Conservation (phyloP, 176 grass and related monocot genomes). For the Carex myosuroides region DNA sequence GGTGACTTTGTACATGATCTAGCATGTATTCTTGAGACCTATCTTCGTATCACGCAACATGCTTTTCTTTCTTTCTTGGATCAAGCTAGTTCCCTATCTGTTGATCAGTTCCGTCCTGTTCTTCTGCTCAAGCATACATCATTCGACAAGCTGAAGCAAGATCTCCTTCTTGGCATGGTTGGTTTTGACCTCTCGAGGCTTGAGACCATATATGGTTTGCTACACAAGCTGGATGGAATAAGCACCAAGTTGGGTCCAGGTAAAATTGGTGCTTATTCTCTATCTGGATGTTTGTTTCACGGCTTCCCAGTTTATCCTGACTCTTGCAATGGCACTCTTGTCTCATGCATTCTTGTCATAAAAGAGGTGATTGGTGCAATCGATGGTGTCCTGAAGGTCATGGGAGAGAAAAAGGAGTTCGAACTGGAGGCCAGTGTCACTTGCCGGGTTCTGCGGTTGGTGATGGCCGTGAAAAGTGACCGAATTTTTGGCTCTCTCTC, state of each 20-base stretch:
- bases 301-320: constrained; percentile 63
- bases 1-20: constrained; percentile 40
- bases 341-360: constrained; percentile 83
- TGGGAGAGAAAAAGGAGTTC: constrained; percentile 22
- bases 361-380: constrained; percentile 53
- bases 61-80: constrained; percentile 52
- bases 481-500: constrained; percentile 51
- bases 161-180: constrained; percentile 42
- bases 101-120: constrained; percentile 51
- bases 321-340: constrained; percentile 56
- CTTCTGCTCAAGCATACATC: constrained; percentile 61
- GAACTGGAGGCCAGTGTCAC: constrained; percentile 35
- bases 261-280: constrained; percentile 27
- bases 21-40: constrained; percentile 58
- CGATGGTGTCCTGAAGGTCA: constrained; percentile 57
- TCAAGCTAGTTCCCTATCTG: constrained; percentile 13
- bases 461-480: constrained; percentile 70
- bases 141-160: constrained; percentile 64
- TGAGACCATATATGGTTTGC: constrained; percentile 48
- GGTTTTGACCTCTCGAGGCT: constrained; percentile 51
- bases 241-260: constrained; percentile 32
- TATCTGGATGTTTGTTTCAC: constrained; percentile 62
- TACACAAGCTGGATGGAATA: constrained; percentile 60
- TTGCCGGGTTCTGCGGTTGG: constrained; percentile 48
- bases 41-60: constrained; percentile 46